A percentile compares a stretch with the other conserved stretches of the same genome.
Evolutionary conservation across 768 basidiomycete genomes (phyloP).

Genomic region (Mycena polygramma): DNA sequence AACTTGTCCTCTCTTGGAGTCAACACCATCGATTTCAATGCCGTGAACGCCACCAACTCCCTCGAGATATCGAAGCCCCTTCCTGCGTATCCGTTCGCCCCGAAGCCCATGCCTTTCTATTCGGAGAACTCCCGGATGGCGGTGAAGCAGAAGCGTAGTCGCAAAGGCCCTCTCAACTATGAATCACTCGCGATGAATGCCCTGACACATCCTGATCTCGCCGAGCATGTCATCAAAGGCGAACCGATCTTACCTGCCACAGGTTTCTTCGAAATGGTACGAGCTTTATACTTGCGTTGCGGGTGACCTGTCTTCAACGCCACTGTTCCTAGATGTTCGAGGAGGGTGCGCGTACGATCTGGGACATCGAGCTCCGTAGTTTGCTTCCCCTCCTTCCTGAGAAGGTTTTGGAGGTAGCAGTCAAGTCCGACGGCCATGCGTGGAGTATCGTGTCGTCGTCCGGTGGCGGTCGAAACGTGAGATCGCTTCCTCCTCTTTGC

Average conservation of each 20-base stretch:
- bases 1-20: conserved; percentile 44
- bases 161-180: conserved; percentile 53
- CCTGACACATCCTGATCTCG: conserved; percentile 50
- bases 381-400: conserved; percentile 43
- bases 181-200: conserved; percentile 51
- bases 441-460: conserved; percentile 24
- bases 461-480: conserved; percentile 26
- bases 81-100: conserved; percentile 50
- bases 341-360: conserved; percentile 34
- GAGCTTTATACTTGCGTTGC: not conserved
- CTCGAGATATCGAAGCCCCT: conserved; percentile 30
- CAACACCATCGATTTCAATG: conserved; percentile 49
- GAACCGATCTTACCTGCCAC: conserved; percentile 59
- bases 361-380: conserved; percentile 44
- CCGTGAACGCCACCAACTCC: conserved; percentile 42
- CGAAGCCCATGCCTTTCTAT: conserved; percentile 41
- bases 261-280: conserved; percentile 52
- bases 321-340: conserved; percentile 36
- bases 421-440: conserved; percentile 36
- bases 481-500: not conserved
- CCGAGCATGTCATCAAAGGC: conserved; percentile 55
- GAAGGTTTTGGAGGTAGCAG: conserved; percentile 37
- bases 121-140: conserved; percentile 23
- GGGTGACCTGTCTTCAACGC: conserved; percentile 34
- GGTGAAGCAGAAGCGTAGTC: conserved; percentile 41